Conservation (phyloP, 169 alveolate genomes). For the Plasmodium relictum region DNA sequence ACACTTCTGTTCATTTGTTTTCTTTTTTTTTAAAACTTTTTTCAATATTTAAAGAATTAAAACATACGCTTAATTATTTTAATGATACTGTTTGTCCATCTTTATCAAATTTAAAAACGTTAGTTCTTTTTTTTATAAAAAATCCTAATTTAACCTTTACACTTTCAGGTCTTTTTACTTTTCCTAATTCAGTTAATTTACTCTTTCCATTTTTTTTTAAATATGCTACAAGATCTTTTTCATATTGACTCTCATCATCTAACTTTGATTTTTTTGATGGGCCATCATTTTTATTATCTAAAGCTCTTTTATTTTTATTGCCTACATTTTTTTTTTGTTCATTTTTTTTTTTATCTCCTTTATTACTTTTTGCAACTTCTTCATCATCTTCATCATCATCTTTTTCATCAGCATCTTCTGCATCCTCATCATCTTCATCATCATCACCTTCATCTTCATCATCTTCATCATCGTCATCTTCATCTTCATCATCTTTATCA, state of each 20-base stretch:
- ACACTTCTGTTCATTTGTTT: too few relatives aligned
- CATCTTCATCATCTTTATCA: conserved; percentile 81
- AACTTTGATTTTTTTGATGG: conserved; percentile 60
- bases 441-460: conserved; percentile 81
- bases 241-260: conserved; percentile 78
- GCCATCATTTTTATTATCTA: conserved; percentile 57
- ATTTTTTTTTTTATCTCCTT: conserved; percentile 83
- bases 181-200: conserved; percentile 86
- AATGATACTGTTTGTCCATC: conserved; percentile 74
- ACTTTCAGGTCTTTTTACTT: conserved; percentile 88
- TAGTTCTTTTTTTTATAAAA: conserved; percentile 83
- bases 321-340: conserved; percentile 82
- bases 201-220: conserved; percentile 88
- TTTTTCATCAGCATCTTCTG: conserved; percentile 87
- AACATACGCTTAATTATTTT: conserved; percentile 11
- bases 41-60: background rate
- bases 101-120: conserved; percentile 81
- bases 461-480: conserved; percentile 83
- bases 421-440: conserved; percentile 79
- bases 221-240: conserved; percentile 83
- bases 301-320: conserved; percentile 70
- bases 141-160: conserved; percentile 85
- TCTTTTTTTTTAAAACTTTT: too few relatives aligned
- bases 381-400: conserved; percentile 85
- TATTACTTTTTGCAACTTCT: conserved; percentile 82